Evolutionary conservation across 1,139 yeast genomes (phyloP).

Genomic region (Scheffersomyces titani): DNA sequence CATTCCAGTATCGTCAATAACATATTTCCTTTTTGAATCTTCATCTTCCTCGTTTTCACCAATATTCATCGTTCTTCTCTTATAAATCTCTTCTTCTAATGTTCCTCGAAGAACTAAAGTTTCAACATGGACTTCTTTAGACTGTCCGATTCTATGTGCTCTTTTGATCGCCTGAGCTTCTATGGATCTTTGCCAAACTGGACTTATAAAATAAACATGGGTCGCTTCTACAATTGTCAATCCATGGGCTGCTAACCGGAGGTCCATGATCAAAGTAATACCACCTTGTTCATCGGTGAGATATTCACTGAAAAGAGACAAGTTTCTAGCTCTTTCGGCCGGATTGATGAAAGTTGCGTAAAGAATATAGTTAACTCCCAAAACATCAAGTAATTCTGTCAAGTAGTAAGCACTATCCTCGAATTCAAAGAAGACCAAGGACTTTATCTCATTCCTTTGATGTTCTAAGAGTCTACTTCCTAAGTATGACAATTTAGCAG

Average conservation of each 20-base stretch:
- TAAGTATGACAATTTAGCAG: constrained; percentile 62
- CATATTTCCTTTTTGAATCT: constrained; percentile 27
- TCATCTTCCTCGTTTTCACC: constrained; percentile 11
- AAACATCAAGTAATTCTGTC: constrained; percentile 61
- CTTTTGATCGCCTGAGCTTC: constrained; percentile 77
- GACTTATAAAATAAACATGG: constrained; percentile 65
- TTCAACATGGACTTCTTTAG: constrained; percentile 59
- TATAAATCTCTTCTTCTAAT: constrained; percentile 66
- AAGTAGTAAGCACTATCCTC: constrained; percentile 71
- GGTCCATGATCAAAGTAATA: constrained; percentile 61
- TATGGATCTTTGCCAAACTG: constrained; percentile 68
- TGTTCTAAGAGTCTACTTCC: constrained; percentile 55
- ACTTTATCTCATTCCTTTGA: constrained; percentile 46
- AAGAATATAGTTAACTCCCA: constrained; percentile 61
- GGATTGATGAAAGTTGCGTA: constrained; percentile 63
- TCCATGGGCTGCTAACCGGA: constrained; percentile 70
- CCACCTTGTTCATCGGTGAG: constrained; percentile 42
- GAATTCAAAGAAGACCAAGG: constrained; percentile 68
- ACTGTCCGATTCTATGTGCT: constrained; percentile 73
- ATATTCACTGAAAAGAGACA: constrained; percentile 51
- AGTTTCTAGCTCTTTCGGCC: constrained; percentile 51
- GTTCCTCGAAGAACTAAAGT: constrained; percentile 62
- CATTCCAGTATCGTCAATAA: constrained; percentile 59
- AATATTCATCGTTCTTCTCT: constrained; percentile 24
- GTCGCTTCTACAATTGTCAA: constrained; percentile 69